Evolutionary conservation across 78 protist genomes (phyloP).

Genomic region (Guillardia theta): DNA sequence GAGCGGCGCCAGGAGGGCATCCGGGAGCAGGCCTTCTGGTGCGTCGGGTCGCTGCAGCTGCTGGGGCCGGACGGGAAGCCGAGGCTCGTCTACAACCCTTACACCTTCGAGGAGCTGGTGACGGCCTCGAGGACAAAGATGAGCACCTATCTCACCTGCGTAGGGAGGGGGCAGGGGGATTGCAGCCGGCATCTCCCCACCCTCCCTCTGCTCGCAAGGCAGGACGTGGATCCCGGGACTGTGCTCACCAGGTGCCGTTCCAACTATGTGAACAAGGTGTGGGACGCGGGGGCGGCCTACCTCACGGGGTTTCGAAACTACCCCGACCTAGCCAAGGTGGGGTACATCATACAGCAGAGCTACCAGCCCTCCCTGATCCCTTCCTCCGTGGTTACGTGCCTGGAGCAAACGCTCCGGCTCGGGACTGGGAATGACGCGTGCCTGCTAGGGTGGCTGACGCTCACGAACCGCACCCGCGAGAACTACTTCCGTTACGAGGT

Average conservation of each 20-base stretch:
- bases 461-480: background rate
- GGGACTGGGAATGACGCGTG: background rate
- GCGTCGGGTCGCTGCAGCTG: background rate
- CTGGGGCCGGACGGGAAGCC: background rate
- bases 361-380: background rate
- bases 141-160: background rate
- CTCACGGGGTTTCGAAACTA: background rate
- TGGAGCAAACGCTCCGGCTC: background rate
- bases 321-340: too few species aligned
- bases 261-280: background rate
- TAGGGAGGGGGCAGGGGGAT: background rate
- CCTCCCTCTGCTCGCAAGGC: background rate
- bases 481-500: background rate
- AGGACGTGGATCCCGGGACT: background rate
- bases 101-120: background rate
- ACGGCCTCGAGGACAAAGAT: background rate
- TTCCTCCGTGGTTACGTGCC: background rate
- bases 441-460: background rate
- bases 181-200: background rate
- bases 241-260: background rate
- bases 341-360: too few species aligned
- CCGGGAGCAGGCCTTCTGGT: background rate
- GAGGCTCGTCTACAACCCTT: background rate
- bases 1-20: background rate
- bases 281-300: background rate